Percentiles rank a stretch among this genome's conserved stretches.
These are phyloP conservation scores for Cenchrus fungigraminus DNA, from an alignment of 176 grass and related monocot species.

Conservation along the genomic window DNA sequence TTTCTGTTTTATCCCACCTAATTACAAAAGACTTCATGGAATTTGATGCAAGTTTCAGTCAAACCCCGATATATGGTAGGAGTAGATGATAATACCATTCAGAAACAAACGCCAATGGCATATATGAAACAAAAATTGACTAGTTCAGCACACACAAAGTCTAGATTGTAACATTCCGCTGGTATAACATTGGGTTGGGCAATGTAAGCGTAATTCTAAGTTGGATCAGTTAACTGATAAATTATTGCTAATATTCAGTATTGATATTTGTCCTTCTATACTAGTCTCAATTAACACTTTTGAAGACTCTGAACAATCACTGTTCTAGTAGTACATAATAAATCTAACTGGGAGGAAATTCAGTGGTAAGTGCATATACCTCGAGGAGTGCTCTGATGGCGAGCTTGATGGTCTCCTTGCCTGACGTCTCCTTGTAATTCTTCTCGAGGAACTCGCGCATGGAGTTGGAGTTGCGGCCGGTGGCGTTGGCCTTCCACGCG, in stretches of 20 bases:
- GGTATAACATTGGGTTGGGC: neutral
- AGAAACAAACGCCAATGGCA: too few relatives aligned
- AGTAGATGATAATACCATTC: too few relatives aligned
- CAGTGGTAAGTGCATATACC: conserved; percentile 39
- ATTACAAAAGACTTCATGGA: neutral
- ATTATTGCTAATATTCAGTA: too few relatives aligned
- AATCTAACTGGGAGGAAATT: conserved; percentile 2
- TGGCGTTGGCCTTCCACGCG: conserved; percentile 97
- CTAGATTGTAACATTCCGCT: too few relatives aligned
- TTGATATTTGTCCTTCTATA: neutral
- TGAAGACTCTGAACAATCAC: too few relatives aligned
- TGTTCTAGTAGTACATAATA: neutral
- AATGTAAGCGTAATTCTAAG: neutral
- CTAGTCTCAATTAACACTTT: too few relatives aligned
- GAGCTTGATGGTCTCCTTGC: conserved; percentile 94
- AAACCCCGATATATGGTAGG: neutral
- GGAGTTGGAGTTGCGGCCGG: conserved; percentile 91
- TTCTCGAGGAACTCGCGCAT: conserved; percentile 98
- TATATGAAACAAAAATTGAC: too few relatives aligned
- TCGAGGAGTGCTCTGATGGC: conserved; percentile 82
- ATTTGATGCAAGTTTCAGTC: neutral
- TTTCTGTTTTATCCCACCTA: too few relatives aligned
- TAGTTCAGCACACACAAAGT: neutral
- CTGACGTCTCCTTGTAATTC: conserved; percentile 96
- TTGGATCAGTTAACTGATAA: too few relatives aligned